phyloP scores from a whole-genome alignment of 75 land plant genomes.

The Gnetum montanum region DNA sequence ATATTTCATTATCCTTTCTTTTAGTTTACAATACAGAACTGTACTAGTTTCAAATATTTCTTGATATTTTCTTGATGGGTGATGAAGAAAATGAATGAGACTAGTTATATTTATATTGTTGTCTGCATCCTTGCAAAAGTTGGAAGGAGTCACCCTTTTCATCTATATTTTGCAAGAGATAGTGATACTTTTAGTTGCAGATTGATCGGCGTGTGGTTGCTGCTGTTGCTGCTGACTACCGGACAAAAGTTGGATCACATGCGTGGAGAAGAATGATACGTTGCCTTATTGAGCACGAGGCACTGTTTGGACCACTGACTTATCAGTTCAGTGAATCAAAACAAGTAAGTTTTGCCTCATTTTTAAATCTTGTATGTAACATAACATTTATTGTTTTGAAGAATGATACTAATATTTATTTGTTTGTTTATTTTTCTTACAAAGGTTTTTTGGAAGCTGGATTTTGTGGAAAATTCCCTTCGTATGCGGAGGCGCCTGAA shows the following conservation, averaged over 20 bases:
- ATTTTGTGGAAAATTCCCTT: constrained; percentile 72
- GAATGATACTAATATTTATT: neutral
- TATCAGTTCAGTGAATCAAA: constrained; percentile 26
- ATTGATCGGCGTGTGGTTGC: constrained; percentile 63
- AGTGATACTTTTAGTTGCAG: too few species aligned
- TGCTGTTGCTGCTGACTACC: constrained; percentile 46
- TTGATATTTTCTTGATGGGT: too few species aligned
- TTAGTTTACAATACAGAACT: too few species aligned
- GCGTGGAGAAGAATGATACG: constrained; percentile 82
- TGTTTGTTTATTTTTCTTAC: neutral
- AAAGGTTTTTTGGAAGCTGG: constrained; percentile 95
- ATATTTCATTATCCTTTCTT: too few species aligned
- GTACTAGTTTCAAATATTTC: too few species aligned
- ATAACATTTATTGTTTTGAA: neutral
- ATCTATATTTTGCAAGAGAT: too few species aligned
- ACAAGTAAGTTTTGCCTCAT: constrained; percentile 21
- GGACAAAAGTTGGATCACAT: constrained; percentile 41
- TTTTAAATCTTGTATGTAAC: neutral
- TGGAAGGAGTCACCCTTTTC: too few species aligned
- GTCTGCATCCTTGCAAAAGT: too few species aligned
- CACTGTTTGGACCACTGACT: constrained; percentile 74
- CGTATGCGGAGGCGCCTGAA: constrained; percentile 82
- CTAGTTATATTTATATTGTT: too few species aligned
- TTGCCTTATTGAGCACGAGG: constrained; percentile 60
- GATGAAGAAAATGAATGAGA: too few species aligned